Evolutionary conservation across 495 filamentous ascomycete genomes (phyloP).

Genomic region (Stereocaulon alpinum): DNA sequence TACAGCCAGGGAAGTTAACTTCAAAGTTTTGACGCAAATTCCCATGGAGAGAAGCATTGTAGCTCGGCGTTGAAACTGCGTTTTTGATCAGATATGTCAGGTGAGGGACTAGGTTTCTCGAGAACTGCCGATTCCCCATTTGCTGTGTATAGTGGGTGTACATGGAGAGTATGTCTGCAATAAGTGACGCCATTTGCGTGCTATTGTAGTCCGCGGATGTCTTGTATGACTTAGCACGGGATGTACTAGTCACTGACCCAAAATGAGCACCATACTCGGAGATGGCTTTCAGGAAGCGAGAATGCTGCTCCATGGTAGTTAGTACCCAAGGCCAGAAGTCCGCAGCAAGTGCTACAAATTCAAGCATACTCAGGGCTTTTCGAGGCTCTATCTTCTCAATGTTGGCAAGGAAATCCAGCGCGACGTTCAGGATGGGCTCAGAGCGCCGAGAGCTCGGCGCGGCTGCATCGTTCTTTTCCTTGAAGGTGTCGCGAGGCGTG

Average conservation of each 20-base stretch:
- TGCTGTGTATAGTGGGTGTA: constrained; percentile 75
- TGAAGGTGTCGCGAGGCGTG: constrained; percentile 63
- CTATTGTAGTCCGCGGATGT: constrained; percentile 44
- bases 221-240: constrained; percentile 32
- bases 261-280: constrained; percentile 58
- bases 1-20: constrained; percentile 58
- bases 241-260: constrained; percentile 36
- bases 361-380: constrained; percentile 61
- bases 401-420: constrained; percentile 59
- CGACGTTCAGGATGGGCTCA: constrained; percentile 61
- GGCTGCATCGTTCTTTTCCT: constrained; percentile 37
- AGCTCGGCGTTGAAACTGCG: constrained; percentile 61
- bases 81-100: constrained; percentile 66
- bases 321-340: constrained; percentile 92
- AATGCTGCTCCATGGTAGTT: constrained; percentile 60
- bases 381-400: constrained; percentile 53
- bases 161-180: constrained; percentile 84
- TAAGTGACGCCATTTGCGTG: constrained; percentile 64
- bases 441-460: constrained; percentile 34
- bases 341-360: constrained; percentile 76
- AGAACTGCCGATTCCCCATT: constrained; percentile 51
- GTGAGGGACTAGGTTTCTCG: constrained; percentile 57
- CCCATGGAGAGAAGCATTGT: constrained; percentile 75
- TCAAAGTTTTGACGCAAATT: constrained; percentile 81
- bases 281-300: constrained; percentile 57